These are phyloP conservation scores for Microbotryum intermedium DNA, from an alignment of 1,284 basidiomycete genomes.

Conservation along the genomic window DNA sequence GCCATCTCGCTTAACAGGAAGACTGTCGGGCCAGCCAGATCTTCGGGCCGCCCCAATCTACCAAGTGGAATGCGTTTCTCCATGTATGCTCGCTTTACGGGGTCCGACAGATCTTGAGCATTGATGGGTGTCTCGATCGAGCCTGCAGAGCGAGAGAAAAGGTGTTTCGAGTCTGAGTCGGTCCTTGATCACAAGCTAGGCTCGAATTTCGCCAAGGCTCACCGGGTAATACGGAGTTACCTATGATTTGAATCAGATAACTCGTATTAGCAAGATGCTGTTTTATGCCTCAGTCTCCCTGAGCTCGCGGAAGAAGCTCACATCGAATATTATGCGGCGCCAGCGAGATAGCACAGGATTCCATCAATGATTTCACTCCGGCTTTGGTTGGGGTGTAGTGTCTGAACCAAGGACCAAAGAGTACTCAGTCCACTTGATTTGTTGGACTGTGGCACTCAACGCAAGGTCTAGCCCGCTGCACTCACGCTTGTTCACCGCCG, in stretches of 20 bases:
- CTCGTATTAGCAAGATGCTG: background rate
- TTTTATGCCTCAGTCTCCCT: background rate
- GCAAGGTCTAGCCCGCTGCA: background rate
- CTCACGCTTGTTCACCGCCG: slow-evolving; percentile 59
- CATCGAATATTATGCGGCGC: slow-evolving; percentile 67
- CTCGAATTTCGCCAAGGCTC: slow-evolving; percentile 4
- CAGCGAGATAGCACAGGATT: slow-evolving; percentile 67
- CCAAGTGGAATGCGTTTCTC: slow-evolving; percentile 58
- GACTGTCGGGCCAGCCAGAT: slow-evolving; percentile 65
- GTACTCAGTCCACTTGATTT: too few relatives aligned
- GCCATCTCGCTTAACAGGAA: slow-evolving; percentile 68
- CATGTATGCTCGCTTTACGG: slow-evolving; percentile 56
- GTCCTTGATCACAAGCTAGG: background rate
- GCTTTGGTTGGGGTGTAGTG: slow-evolving; percentile 79
- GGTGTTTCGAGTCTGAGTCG: too few relatives aligned
- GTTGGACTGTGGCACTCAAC: background rate
- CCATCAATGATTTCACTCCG: slow-evolving; percentile 69
- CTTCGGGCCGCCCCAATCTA: slow-evolving; percentile 59
- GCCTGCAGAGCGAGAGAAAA: slow-evolving; percentile 40
- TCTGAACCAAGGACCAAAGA: slow-evolving; percentile 26
- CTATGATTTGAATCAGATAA: background rate
- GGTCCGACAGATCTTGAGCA: slow-evolving; percentile 60
- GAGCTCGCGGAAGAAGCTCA: background rate
- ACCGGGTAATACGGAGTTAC: slow-evolving; percentile 44
- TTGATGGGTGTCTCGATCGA: slow-evolving; percentile 70